Base-by-base conservation (phyloP, 2,329 filamentous ascomycete species). In the Aspergillus texensis region DNA sequence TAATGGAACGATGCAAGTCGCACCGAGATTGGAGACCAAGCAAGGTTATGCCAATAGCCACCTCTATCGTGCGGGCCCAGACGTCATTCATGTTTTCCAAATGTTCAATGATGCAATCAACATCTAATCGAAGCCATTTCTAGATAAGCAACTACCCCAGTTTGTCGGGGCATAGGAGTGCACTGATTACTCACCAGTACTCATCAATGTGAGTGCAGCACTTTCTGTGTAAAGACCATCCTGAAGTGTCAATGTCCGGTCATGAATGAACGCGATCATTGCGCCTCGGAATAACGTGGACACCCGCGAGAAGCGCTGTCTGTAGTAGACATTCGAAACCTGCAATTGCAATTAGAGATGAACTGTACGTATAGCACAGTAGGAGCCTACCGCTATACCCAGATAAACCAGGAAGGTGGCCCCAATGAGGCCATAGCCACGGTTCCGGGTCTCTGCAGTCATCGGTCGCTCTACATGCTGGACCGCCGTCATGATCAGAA, bases 401-500 rank as follows among this genome's bases (percentile, higher is more conserved):
- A 76, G 36, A 58, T 81, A 81, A 2, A 79, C 70, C 4, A 80
- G 62, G 10, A 68, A 68, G 52, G 75, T 77, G 5, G 78, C 78
- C 19, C 70, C 77, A 48, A 79, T 73, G 6, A 81, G 68, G 3
- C 74, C 78, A 55, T 74, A 74, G 0, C 76, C 78, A 52, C 69
- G 68, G 48, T 59, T 26, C 61, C 63, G 46, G 55, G 39, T 55
- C 19, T 65, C 19, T 34, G 45, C 3, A 60, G 65, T 46, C 34
- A 41, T 9, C 39, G 52, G 21, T 69, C 53, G 39, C 61, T 70
- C 10, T 21, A 62, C 21, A 55, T 60, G 26, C 9, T 62, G 58
- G 16, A 76, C 70, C 1, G 70, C 73, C 36, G 62, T 57, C 32
- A 68, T 68, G 14, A 75, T 67, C 3, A 74, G 61, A 63, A 74